These are phyloP conservation scores for Rugonectria rugulosa DNA, from an alignment of 2,329 filamentous ascomycete species.

Conservation along the genomic window DNA sequence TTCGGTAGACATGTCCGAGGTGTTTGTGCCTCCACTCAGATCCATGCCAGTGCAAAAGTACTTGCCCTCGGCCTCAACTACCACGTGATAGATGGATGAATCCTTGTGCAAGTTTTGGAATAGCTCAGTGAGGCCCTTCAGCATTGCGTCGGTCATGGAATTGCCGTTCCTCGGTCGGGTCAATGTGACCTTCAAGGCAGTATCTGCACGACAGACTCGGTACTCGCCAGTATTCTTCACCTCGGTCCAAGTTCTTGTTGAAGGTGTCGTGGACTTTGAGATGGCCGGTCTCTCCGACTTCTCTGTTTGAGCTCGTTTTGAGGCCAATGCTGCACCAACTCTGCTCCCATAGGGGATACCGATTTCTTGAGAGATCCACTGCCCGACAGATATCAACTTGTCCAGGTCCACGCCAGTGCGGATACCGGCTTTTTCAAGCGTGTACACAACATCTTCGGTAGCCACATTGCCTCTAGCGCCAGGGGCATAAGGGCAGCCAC, in stretches of 20 bases:
- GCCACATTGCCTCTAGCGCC: conserved; percentile 22
- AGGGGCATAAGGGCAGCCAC: conserved; percentile 22
- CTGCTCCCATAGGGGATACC: conserved; percentile 12
- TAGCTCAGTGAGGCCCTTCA: conserved; percentile 1
- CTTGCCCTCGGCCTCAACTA: conserved; percentile 18
- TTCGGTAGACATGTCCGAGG: neutral
- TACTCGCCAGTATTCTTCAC: conserved; percentile 13
- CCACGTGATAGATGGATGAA: conserved; percentile 13
- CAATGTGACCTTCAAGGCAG: conserved; percentile 11
- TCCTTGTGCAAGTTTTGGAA: neutral
- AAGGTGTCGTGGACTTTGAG: neutral
- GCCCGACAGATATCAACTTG: neutral
- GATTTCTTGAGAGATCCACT: conserved; percentile 12
- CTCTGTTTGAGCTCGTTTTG: neutral
- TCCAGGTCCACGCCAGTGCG: conserved; percentile 10
- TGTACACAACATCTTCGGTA: conserved; percentile 22
- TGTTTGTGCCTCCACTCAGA: conserved; percentile 18
- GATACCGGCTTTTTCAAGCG: conserved; percentile 11
- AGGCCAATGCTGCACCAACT: conserved; percentile 4
- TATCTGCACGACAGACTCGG: conserved; percentile 1
- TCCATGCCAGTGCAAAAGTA: conserved; percentile 26
- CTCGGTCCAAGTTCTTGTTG: neutral
- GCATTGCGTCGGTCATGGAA: conserved; percentile 13
- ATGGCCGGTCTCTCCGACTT: neutral
- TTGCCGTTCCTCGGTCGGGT: conserved; percentile 13